Base-by-base conservation (phyloP, 805 yeast genomes). In the Wickerhamomyces ciferrii region DNA sequence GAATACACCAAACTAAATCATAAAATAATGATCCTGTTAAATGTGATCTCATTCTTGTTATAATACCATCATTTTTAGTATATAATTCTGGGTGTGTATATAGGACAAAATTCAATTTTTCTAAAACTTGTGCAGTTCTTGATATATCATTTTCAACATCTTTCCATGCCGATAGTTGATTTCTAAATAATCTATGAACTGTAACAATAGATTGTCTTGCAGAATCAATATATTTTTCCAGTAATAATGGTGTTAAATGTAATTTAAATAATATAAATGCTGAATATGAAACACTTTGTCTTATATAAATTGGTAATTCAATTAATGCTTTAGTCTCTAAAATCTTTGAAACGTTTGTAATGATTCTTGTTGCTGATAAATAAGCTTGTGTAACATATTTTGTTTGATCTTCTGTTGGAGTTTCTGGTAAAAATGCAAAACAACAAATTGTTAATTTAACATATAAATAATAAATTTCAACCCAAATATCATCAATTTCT, bases 201-300 rank as follows among this genome's bases (percentile, higher is more conserved):
- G 97, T 91, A 14, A 91, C 97, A 56, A 91, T 87, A 4, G 95
- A 86, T 64, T 91, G 97, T 53, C 97, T 76, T 1, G 96, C 91
- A 27, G 95, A 84, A 57, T 89, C 96, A 38, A 88, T 79, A 59
- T 83, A 87, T 61, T 79, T 63, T 44, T 84, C 55, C 41, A 84
- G 63, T 42, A 89, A 70, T 48, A 81, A 73, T 4, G 95, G 87
- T 0, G 95, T 84, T 47, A 88, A 68, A 57, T 89, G 96, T 38
- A 91, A 71, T 53, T 91, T 79, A 71, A 91, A 91, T 24, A 91
- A 68, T 17, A 87, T 72, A 38, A 90, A 72, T 0, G 91, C 94
- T 0, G 91, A 83, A 59, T 82, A 84, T 0, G 94, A 80, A 27
- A 86, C 85, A n/a, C 92, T 78, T 57, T 90, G 96, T 53, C 97